phyloP scores from a whole-genome alignment of 2,329 filamentous ascomycete species.

The Aureobasidium leucospermi region DNA sequence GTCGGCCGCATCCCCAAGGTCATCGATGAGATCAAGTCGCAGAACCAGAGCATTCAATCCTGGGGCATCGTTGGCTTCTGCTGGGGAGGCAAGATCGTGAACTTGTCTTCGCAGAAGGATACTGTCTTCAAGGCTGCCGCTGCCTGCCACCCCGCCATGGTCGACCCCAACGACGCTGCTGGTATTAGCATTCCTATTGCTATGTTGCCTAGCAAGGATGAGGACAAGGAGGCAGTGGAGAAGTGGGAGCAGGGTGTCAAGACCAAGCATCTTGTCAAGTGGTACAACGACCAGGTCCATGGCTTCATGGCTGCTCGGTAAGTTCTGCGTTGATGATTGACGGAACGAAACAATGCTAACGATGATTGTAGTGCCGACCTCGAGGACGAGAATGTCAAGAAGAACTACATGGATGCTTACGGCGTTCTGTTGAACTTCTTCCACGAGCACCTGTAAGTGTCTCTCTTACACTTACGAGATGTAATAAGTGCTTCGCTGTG shows the following conservation, averaged over 20 bases:
- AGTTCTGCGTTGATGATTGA: not conserved
- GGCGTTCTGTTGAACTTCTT: slow-evolving; percentile 44
- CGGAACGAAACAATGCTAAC: not conserved
- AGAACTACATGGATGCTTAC: slow-evolving; percentile 45
- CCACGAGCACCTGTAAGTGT: slow-evolving; percentile 46
- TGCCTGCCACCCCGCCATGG: slow-evolving; percentile 53
- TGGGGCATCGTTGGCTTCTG: slow-evolving; percentile 57
- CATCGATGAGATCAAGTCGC: slow-evolving; percentile 46
- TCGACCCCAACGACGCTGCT: slow-evolving; percentile 50
- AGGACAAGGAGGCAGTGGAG: slow-evolving; percentile 45
- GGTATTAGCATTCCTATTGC: slow-evolving; percentile 50
- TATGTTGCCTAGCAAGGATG: slow-evolving; percentile 51
- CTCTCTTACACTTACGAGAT: not conserved
- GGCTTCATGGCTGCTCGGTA: slow-evolving; percentile 38
- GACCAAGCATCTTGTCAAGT: slow-evolving; percentile 40
- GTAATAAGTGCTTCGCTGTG: not conserved
- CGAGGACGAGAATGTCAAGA: slow-evolving; percentile 40
- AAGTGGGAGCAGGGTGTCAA: slow-evolving; percentile 43
- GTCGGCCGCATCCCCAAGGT: slow-evolving; percentile 49
- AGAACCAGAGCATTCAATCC: slow-evolving; percentile 40
- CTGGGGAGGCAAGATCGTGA: slow-evolving; percentile 45
- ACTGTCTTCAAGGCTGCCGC: slow-evolving; percentile 52
- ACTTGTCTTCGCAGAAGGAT: slow-evolving; percentile 43
- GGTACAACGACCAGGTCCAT: slow-evolving; percentile 42
- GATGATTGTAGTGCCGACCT: slow-evolving; percentile 33